phyloP scores from a whole-genome alignment of 2,329 filamentous ascomycete species.

The Epichloe festucae region DNA sequence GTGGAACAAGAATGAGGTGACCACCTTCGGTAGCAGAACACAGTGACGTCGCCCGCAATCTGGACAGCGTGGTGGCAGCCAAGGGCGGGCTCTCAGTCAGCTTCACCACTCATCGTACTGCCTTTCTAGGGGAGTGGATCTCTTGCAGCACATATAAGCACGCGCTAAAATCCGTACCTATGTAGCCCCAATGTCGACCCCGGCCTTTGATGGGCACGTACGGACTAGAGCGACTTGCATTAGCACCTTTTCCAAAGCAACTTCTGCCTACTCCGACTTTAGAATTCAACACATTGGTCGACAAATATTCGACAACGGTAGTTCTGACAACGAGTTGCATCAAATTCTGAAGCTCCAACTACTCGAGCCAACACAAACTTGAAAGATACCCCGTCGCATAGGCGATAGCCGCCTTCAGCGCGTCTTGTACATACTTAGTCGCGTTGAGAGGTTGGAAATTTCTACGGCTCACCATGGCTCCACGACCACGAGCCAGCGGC shows the following conservation, averaged over 20 bases:
- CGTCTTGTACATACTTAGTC: slow-evolving; percentile 33
- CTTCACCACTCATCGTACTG: neutral
- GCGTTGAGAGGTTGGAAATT: slow-evolving; percentile 35
- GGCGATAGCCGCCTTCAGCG: slow-evolving; percentile 19
- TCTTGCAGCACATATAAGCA: slow-evolving; percentile 8
- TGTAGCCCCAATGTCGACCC: slow-evolving; percentile 14
- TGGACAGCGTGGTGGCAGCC: neutral
- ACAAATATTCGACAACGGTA: slow-evolving; percentile 5
- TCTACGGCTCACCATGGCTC: slow-evolving; percentile 34
- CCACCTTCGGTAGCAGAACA: neutral
- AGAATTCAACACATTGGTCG: slow-evolving; percentile 5
- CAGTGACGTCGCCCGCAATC: neutral
- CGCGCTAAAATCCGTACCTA: slow-evolving; percentile 17
- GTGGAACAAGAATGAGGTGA: neutral
- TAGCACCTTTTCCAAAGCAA: slow-evolving; percentile 17
- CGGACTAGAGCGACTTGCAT: slow-evolving; percentile 18
- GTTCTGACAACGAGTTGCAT: neutral
- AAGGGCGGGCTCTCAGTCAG: no score
- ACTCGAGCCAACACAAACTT: neutral
- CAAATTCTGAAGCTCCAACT: no score
- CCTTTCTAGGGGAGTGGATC: slow-evolving; percentile 10
- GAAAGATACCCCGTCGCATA: neutral
- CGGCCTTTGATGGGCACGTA: slow-evolving; percentile 19
- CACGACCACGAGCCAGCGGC: slow-evolving; percentile 38
- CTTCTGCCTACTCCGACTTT: no score